A percentile compares a stretch with the other conserved stretches of the same genome.
Evolutionary conservation across 2,329 filamentous ascomycete species (phyloP).

Genomic region (Fusarium oligoseptatum): DNA sequence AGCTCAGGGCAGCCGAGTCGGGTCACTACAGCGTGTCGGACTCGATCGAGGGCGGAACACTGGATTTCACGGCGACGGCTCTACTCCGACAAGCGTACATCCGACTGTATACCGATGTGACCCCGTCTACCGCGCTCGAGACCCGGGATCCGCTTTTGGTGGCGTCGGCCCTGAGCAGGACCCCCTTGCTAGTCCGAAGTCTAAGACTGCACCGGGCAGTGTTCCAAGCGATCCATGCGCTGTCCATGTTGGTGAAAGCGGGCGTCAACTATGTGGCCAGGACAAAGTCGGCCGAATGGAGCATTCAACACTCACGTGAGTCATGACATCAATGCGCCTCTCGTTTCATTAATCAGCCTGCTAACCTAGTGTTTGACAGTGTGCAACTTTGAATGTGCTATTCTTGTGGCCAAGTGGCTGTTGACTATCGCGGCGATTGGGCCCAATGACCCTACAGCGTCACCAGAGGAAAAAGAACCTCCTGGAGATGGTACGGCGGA

Average conservation of each 20-base stretch:
- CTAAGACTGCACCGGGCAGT: constrained; percentile 73
- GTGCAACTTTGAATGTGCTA: constrained; percentile 72
- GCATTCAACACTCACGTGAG: constrained; percentile 72
- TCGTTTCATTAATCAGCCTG: constrained; percentile 1
- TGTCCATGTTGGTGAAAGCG: constrained; percentile 75
- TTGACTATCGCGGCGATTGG: constrained; percentile 67
- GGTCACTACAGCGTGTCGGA: constrained; percentile 63
- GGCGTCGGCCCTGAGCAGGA: constrained; percentile 70
- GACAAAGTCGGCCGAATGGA: constrained; percentile 73
- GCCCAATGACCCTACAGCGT: constrained; percentile 62
- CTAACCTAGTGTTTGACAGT: constrained; percentile 52
- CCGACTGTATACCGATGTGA: constrained; percentile 74
- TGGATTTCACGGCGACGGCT: constrained; percentile 76
- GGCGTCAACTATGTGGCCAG: constrained; percentile 73
- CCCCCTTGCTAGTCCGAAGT: constrained; percentile 70
- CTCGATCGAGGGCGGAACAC: constrained; percentile 67
- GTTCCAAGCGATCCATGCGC: constrained; percentile 75
- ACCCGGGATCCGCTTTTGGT: constrained; percentile 74
- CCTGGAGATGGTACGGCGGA: constrained; percentile 67
- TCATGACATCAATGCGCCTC: constrained; percentile 24
- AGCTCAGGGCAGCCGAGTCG: constrained; percentile 63
- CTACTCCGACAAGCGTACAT: constrained; percentile 73
- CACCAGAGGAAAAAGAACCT: constrained; percentile 66
- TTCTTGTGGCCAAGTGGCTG: constrained; percentile 72
- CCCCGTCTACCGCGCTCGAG: constrained; percentile 72